These are phyloP conservation scores for Auriscalpium vulgare DNA, from an alignment of 768 basidiomycete species.

Conservation along the genomic window DNA sequence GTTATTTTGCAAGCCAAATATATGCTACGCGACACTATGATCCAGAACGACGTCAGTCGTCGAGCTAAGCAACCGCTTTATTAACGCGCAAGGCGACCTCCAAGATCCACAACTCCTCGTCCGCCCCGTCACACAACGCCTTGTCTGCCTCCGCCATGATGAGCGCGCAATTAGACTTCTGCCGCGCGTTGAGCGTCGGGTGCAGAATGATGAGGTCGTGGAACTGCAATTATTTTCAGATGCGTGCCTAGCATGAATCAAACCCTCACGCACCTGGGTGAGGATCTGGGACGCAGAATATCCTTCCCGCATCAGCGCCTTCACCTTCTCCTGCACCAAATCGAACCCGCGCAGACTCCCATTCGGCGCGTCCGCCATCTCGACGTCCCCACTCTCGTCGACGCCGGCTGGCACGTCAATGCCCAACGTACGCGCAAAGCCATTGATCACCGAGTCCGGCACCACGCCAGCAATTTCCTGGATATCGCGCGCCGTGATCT, in stretches of 20 bases:
- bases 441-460: constrained; percentile 61
- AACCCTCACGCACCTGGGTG: constrained; percentile 57
- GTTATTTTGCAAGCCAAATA: not conserved
- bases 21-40: not conserved
- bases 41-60: not conserved
- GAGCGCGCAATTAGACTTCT: constrained; percentile 75
- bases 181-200: constrained; percentile 67
- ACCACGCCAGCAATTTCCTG: constrained; percentile 98
- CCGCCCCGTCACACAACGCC: constrained; percentile 89
- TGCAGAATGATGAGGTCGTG: constrained; percentile 87
- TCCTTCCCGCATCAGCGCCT: constrained; percentile 73
- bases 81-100: constrained; percentile 79
- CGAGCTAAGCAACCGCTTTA: constrained; percentile 40
- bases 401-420: constrained; percentile 42
- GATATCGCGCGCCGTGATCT: constrained; percentile 71
- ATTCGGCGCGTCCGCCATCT: constrained; percentile 23
- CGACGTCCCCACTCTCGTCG: constrained; percentile 42
- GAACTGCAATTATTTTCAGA: constrained; percentile 40
- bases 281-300: constrained; percentile 89
- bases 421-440: constrained; percentile 65
- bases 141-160: constrained; percentile 95
- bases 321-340: constrained; percentile 62
- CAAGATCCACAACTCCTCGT: constrained; percentile 93
- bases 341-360: constrained; percentile 40
- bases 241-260: constrained; percentile 16